Percentiles rank a stretch among this genome's conserved stretches.
Conservation (phyloP, 2,329 filamentous ascomycete genomes). For the Aureobasidium subglaciale region DNA sequence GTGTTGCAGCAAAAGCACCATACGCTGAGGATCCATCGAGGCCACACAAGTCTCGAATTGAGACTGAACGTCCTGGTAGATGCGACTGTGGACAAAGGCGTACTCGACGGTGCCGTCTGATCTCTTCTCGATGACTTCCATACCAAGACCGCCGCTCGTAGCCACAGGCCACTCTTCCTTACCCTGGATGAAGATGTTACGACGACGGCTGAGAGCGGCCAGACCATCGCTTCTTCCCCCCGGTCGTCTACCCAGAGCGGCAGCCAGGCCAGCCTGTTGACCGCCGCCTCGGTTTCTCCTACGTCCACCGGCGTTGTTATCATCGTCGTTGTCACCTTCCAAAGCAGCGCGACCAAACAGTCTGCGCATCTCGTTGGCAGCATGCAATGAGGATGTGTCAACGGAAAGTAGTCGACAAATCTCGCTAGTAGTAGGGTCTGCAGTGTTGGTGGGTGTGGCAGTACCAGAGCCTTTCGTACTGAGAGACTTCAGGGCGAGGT, state of each 20-base stretch:
- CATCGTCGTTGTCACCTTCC: conserved; percentile 49
- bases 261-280: conserved; percentile 52
- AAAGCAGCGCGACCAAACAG: conserved; percentile 61
- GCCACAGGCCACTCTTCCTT: conserved; percentile 81
- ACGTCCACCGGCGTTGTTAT: conserved; percentile 41
- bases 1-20: conserved; percentile 66
- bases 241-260: conserved; percentile 41
- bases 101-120: conserved; percentile 62
- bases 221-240: conserved; percentile 57
- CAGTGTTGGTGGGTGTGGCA: conserved; percentile 19
- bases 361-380: conserved; percentile 82
- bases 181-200: conserved; percentile 79
- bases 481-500: conserved; percentile 55
- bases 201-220: conserved; percentile 62
- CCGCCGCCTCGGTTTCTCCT: conserved; percentile 48
- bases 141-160: conserved; percentile 72
- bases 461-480: conserved; percentile 30
- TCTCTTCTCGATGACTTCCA: conserved; percentile 59
- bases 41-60: conserved; percentile 76
- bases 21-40: conserved; percentile 71
- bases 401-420: conserved; percentile 50
- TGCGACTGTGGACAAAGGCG: conserved; percentile 64
- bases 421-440: conserved; percentile 39
- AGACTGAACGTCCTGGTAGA: conserved; percentile 67
- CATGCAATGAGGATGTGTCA: conserved; percentile 70